phyloP scores from a whole-genome alignment of 257 asterid species.

The Scutellaria galericulata region DNA sequence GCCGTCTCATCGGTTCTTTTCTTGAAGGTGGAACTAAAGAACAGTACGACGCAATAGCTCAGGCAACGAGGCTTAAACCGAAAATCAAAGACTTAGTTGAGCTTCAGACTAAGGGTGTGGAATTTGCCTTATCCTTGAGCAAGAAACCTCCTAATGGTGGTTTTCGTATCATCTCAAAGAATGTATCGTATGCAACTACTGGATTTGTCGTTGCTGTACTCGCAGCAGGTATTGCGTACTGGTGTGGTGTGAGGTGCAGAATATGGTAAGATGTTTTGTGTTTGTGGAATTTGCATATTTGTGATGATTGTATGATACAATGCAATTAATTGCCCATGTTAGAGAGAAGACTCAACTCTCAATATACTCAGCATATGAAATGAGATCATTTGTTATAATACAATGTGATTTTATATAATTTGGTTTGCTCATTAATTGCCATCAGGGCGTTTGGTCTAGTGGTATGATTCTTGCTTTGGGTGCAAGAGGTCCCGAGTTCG shows the following conservation, averaged over 20 bases:
- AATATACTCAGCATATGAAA: no score
- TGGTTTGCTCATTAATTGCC: neutral
- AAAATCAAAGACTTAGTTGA: constrained; percentile 54
- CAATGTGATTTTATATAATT: neutral
- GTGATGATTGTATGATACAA: no score
- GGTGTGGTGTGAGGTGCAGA: constrained; percentile 40
- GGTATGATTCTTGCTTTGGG: constrained; percentile 96
- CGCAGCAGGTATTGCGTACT: constrained; percentile 74
- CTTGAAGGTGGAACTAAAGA: constrained; percentile 93
- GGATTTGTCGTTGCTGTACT: constrained; percentile 81
- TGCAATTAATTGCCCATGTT: no score
- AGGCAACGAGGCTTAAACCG: constrained; percentile 63
- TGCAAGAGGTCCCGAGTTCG: constrained; percentile 93
- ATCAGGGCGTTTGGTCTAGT: constrained; percentile 89
- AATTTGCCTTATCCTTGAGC: constrained; percentile 54
- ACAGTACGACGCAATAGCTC: constrained; percentile 73
- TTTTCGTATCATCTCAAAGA: constrained; percentile 43
- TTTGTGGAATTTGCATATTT: no score
- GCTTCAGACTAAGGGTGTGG: constrained; percentile 71
- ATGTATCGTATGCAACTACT: constrained; percentile 75
- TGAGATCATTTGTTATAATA: no score
- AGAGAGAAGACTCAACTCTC: no score
- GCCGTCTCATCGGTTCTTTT: constrained; percentile 73
- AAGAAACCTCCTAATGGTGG: constrained; percentile 26
- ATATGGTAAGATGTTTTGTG: no score